phyloP scores from a whole-genome alignment of 345 rosid species.

The Microthlaspi erraticum region DNA sequence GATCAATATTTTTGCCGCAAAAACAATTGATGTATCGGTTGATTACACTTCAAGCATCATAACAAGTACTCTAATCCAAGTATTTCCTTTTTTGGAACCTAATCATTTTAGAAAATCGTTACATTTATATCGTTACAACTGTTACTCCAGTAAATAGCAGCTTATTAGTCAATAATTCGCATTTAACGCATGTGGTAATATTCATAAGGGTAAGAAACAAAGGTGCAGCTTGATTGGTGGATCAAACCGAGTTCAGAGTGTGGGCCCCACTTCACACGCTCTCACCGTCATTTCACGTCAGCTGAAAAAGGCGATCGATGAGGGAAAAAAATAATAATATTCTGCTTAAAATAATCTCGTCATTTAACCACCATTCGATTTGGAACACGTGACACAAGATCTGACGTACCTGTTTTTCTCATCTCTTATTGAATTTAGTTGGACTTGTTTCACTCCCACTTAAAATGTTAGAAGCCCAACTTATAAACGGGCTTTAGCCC shows the following conservation, averaged over 20 bases:
- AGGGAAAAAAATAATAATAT: neutral
- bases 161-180: neutral
- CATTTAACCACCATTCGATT: neutral
- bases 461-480: too few relatives aligned
- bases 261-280: conserved; percentile 7
- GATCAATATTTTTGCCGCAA: too few relatives aligned
- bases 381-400: neutral
- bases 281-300: conserved; percentile 29
- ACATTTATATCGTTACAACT: neutral
- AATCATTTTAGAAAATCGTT: neutral
- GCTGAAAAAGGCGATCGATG: neutral
- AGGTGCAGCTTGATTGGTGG: conserved; percentile 16
- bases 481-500: too few relatives aligned
- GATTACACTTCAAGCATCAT: neutral
- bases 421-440: too few relatives aligned
- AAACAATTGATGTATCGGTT: neutral
- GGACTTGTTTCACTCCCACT: too few relatives aligned
- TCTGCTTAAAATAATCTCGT: too few relatives aligned
- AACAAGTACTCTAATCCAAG: too few relatives aligned
- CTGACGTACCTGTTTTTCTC: too few relatives aligned
- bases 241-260: conserved; percentile 2
- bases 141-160: neutral
- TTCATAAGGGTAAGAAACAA: neutral
- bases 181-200: neutral
- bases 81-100: neutral